Base-by-base conservation (phyloP, 2,329 filamentous ascomycete species). In the Colletotrichum liaoningense region DNA sequence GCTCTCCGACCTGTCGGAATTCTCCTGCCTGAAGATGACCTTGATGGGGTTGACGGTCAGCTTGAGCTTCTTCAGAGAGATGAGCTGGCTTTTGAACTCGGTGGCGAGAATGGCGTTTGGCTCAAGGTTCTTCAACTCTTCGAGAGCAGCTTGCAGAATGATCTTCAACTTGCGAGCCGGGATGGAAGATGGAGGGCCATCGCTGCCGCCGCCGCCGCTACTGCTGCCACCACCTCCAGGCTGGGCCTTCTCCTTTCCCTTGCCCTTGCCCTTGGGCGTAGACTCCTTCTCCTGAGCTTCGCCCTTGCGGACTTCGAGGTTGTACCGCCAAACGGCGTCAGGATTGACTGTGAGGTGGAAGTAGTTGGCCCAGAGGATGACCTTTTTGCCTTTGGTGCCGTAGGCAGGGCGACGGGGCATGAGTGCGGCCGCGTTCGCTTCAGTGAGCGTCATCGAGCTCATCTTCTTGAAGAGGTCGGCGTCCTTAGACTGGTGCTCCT, bases 281-380 rank as follows among this genome's bases (percentile, higher is more conserved):
- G 67, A 19, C 30, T 60, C 52, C 68, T 72, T 49, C 60, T 76
- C 63, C 58, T 71, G 74, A 2, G 35, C 6, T 33, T 63, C 63
- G 22, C 67, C 59, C 58, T 69, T 78, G 1, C 73, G 76, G 12
- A 85, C 83, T 1, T 83, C 79, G 11, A 90, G 72, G 3, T 81
- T 82, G 77, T 90, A 90, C 69, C 84, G 86, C 77, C 83, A 86
- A 5, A 89, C 71, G 0, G 75, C 72, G 1, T 81, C 77, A 0
- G 80, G 77, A 54, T 83, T 82, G 8, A 87, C 75, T 7, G 81
- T 77, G 60, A 91, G 70, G 1, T 80, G 80, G 76, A 89, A 90
- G 75, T 88, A 90, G 78, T 91, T 91, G 5, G 88, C 82, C 87
- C 88, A 90, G 0, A 91, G 80, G 1, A 81, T 76, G 2, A 88